Evolutionary conservation across 2,329 filamentous ascomycete species (phyloP), one percentile per base, ranked within the genome.

Genomic region (Fusarium musae): DNA sequence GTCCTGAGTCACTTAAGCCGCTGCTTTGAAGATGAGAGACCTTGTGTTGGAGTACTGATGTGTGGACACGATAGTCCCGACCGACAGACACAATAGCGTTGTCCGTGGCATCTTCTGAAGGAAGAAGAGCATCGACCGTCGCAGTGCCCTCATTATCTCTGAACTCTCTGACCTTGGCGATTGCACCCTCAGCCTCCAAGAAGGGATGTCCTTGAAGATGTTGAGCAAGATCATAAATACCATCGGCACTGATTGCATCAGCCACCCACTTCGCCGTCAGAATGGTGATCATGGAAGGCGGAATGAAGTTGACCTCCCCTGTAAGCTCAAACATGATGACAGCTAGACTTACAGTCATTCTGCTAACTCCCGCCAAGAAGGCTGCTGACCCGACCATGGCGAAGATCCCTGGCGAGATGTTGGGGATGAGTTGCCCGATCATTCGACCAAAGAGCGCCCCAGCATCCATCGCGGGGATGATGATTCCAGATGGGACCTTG

Each of bases 321-420:
- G 67, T 73, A 0, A 74, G n/a, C 16, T 74, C 72, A 56, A 74
- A 69, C 70, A 73, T 74, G 19, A 74, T 66, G 37, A 73, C 70
- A 23, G 72, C 63, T 11, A 74, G 26, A 39, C 72, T 74, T 36
- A 71, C 66, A 2, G 70, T 74, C 70, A 73, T 74, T 40, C 67
- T 65, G 54, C 72, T 74, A 0, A 73, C 72, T 0, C 72, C 63
- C 6, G 72, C 70, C 6, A 74, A 50, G 28, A 74, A 73, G 0
- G 70, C 70, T 11, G 70, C 72, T 23, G 70, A 68, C 0, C 70
- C 70, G 1, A 74, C 70, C 72, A 74, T 74, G 13, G 66, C 72
- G 7, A 74, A 74, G 5, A 74, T 66, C 3, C 69, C 72, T 0
- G 72, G 72, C 9, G 72, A 74, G 15, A 73, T 73, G 4, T 63